Conservation (phyloP, 129 eudicot species). For the Flaveria brownii region DNA sequence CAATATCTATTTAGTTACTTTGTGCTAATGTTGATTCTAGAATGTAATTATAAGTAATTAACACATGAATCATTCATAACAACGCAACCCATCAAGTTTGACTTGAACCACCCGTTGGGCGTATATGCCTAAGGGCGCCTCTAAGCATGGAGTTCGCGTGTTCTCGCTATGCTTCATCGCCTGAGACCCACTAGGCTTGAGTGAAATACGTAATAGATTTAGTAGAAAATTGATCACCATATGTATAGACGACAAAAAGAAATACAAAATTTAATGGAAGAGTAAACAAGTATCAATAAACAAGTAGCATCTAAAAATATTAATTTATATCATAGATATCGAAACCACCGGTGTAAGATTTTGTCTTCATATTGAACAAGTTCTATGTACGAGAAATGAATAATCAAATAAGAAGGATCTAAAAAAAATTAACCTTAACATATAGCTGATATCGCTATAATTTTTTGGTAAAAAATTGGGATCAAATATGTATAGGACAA, state of each 20-base stretch:
- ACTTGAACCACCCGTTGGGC: no score
- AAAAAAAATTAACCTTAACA: no score
- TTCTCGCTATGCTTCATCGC: neutral
- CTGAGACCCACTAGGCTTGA: neutral
- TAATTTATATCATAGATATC: neutral
- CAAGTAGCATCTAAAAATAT: no score
- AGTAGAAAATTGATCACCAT: neutral
- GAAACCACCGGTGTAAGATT: neutral
- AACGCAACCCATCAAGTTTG: no score
- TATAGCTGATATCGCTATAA: neutral
- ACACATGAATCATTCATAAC: neutral
- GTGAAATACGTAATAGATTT: neutral
- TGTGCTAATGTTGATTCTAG: neutral
- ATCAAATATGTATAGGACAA: neutral
- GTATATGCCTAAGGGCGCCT: no score
- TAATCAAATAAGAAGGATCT: neutral
- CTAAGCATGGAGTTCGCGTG: neutral
- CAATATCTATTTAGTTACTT: conserved; percentile 2
- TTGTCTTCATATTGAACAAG: neutral
- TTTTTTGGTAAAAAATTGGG: neutral
- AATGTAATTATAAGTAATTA: neutral
- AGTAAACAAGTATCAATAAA: no score
- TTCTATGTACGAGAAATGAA: neutral
- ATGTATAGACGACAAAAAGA: no score
- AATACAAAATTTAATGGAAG: no score